A percentile compares a stretch with the other conserved stretches of the same genome.
These are phyloP conservation scores for Trichoderma asperelloides DNA, from an alignment of 495 filamentous ascomycete species.

Conservation along the genomic window DNA sequence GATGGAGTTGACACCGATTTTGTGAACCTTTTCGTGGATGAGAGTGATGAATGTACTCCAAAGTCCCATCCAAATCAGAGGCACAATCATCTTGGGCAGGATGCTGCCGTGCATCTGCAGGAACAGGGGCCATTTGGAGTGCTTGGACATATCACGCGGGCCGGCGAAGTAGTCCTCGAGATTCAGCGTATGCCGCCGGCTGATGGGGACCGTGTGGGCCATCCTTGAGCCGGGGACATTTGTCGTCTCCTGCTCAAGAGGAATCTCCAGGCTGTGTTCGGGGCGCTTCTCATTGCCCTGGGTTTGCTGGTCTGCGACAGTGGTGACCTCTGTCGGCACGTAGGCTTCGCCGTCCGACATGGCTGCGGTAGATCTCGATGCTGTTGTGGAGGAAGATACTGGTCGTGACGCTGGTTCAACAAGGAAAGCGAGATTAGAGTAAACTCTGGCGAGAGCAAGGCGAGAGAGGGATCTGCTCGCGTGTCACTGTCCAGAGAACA, in stretches of 20 bases:
- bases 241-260: not conserved
- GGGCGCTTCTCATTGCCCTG: not conserved
- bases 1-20: slow-evolving; percentile 54
- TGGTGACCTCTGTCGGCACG: not conserved
- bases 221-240: not conserved
- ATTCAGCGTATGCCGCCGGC: slow-evolving; percentile 35
- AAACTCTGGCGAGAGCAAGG: not conserved
- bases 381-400: not conserved
- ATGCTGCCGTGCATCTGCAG: slow-evolving; percentile 75
- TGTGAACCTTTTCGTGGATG: slow-evolving; percentile 44
- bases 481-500: not conserved
- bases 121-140: slow-evolving; percentile 77
- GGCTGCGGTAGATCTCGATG: not conserved
- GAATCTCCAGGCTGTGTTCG: not conserved
- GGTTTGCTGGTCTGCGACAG: not conserved
- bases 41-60: slow-evolving; percentile 66
- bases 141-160: slow-evolving; percentile 61
- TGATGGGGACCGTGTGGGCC: slow-evolving; percentile 23
- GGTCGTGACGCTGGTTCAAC: not conserved
- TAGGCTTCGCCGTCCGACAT: slow-evolving; percentile 7
- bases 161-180: slow-evolving; percentile 49
- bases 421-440: not conserved
- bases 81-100: slow-evolving; percentile 70
- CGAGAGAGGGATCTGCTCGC: not conserved
- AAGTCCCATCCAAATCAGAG: slow-evolving; percentile 52